Base-by-base conservation (phyloP, 2,329 filamentous ascomycete species). In the Catunica adiposa region DNA sequence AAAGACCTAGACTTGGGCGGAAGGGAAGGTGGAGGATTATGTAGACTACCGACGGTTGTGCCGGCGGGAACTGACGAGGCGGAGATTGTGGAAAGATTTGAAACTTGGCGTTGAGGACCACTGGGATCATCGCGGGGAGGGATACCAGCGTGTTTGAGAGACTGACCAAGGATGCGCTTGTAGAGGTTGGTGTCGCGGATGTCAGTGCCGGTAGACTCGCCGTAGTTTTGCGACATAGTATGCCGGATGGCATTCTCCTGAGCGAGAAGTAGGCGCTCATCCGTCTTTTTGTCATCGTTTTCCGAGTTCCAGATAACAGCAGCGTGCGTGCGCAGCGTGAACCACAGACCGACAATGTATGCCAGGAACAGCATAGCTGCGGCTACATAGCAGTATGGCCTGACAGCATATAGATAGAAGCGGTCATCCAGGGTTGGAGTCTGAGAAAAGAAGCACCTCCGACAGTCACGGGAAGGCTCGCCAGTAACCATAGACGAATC, bases 251-350 rank as follows among this genome's bases (percentile, higher is more conserved):
- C 25, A 9, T 48, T 34, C 23, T 56, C 56, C 15, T 56, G 53
- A 6, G 50, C 50, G 3, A 58, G 23, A 1, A 63, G 62, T 40
- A 66, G 59, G 4, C 66, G 64, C 15, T 82, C 77, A 11, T 80
- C 77, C 42, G 78, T 73, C 63, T 80, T 83, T 69, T 88, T 89
- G 68, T 89, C 85, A 40, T 89, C 85, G 2, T 76, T 66, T 60
- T 96, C 89, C 7, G 78, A 84, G 63, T 89, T 92, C 92, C 92
- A 98, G 61, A 98, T 98, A 48, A 96, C 85, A 3, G 94, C 89
- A 3, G 92, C 92, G 66, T 98, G 92, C 0, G 92, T 98, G 60
- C 92, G 79, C 20, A 98, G 77, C 0, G 92, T 98, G 68, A 98
- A 98, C 76, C 92, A 87, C 14, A 98, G 74, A 23, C 92, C 92